Base-by-base conservation (phyloP, 177 flowering plant genomes). In the Vitis hybrid region DNA sequence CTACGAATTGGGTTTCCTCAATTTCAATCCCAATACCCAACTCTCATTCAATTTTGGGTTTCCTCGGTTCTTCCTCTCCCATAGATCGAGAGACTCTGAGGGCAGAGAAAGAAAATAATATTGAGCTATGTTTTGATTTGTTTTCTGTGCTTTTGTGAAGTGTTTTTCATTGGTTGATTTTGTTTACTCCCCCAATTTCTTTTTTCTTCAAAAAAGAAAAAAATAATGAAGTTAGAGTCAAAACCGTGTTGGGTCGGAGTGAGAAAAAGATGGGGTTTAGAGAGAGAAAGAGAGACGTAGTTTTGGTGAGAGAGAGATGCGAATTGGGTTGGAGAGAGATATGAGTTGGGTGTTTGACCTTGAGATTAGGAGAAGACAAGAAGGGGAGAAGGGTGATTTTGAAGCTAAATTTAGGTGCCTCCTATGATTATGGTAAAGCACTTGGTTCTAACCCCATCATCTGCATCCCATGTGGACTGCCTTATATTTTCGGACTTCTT, bases 401-500 rank as follows among this genome's bases (percentile, higher is more conserved):
- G 35, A 56, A 54, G 62, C 70, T 75, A 75, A 66, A 59, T 64
- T 66, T 70, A 62, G 78, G 35, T 57, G 56, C 21, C 19, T 52
- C 73, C 70, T 64, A 69, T 58, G 69, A 64, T 69, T 60, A 60
- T 74, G 77, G 75, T 5, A 55, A 51, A 62, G 55, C 27, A 62
- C 32, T 62, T 63, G 50, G 55, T 15, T 55, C 18, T 27, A n/a
- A 52, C 14, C 6, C 46, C 15, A n/a, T 66, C 24, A 14, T 66
- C 21, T 72, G 70, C 65, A 58, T 11, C 40, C 10, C 2, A 40
- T 11, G 55, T 18, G 8, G 21, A 19, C 64, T 48, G 64, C 57
- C 64, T 3, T 65, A 57, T 71, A 57, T 30, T 56, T 63, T 27
- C 30, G 2, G 24, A 15, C 19, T 58, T 50, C 50, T 15, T 32